Base-by-base conservation (phyloP, 1,139 yeast genomes). In the Ogataea hybrid region DNA sequence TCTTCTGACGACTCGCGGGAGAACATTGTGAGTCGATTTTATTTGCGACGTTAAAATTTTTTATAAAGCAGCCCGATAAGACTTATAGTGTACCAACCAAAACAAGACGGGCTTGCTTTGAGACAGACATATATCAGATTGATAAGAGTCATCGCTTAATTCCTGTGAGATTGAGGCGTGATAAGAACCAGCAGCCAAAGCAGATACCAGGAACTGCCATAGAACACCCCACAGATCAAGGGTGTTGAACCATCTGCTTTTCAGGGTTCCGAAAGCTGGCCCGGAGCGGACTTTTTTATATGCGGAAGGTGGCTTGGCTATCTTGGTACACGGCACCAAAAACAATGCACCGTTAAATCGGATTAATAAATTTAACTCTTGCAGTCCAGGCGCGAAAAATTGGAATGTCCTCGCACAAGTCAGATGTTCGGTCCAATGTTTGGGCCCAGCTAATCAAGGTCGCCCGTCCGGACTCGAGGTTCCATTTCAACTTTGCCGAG, bases 401-500 rank as follows among this genome's bases (percentile, higher is more conserved):
- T 7, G 10, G 11, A 11, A 39, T 39, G 42, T 29, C 37, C 5
- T 25, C 35, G 16, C 57, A 50, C 25, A 58, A 58, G 31, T 38
- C 54, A 3, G 58, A 58, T 30, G 49, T 55, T 4, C 50, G 62
- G 23, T 36, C 50, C 1, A 51, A 46, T 11, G 62, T 55, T 4
- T 58, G 62, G 61, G 28, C 42, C 7, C 47, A 55, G 41, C 42
- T 58, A 17, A 42, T 50, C n/a, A 56, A 56, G 42, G 62, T 58
- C 12, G 61, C 62, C 4, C 44, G 42, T 30, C 62, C 62, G 8
- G 62, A 58, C 43, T 54, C 62, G 4, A 43, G 51, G 23, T 58
- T 57, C 32, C 58, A 58, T 36, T 58, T 34, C 39, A 47, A 57
- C 35, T 58, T 58, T 48, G 57, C 59, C 7, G 61, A 58, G 41